These are phyloP conservation scores for Nicotiana obtusifolia DNA, from an alignment of 257 asterid species.

Conservation along the genomic window DNA sequence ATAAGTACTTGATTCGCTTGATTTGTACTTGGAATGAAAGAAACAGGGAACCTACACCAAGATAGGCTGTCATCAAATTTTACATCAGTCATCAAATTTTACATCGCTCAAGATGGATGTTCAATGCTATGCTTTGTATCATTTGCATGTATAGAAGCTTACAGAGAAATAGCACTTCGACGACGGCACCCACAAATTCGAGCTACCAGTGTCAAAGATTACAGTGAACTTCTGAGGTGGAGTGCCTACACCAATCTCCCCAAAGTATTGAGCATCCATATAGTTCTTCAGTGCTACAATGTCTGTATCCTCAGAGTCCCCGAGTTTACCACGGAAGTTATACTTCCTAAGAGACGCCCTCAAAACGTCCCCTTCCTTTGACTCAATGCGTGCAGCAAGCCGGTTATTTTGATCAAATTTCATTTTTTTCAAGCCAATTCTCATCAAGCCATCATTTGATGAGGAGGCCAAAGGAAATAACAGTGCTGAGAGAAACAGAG, in stretches of 20 bases:
- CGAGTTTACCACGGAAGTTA: conserved; percentile 39
- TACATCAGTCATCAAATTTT: background rate
- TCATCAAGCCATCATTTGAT: conserved; percentile 62
- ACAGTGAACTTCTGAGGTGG: conserved; percentile 94
- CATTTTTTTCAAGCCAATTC: conserved; percentile 75
- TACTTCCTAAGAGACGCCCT: conserved; percentile 65
- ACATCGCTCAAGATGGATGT: background rate
- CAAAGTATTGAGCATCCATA: conserved; percentile 97
- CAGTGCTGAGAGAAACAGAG: conserved; percentile 49
- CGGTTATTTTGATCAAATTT: conserved; percentile 69
- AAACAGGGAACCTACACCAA: conserved; percentile 71
- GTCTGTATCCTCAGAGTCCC: conserved; percentile 56
- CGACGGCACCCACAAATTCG: conserved; percentile 98
- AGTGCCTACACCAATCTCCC: conserved; percentile 85
- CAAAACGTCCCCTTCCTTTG: conserved; percentile 52
- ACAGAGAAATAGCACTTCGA: conserved; percentile 88
- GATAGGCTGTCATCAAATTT: conserved; percentile 2
- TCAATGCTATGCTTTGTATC: background rate
- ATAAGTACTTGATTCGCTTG: conserved; percentile 68
- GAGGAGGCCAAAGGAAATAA: conserved; percentile 51
- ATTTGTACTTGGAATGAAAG: conserved; percentile 78
- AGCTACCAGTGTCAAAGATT: conserved; percentile 94
- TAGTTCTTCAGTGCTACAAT: conserved; percentile 77
- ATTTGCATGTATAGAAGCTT: conserved; percentile 23
- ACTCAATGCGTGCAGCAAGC: conserved; percentile 66